A percentile compares a stretch with the other conserved stretches of the same genome.
Evolutionary conservation across 352 stramenopile species (phyloP).

Genomic region (Globisporangium paddicum): DNA sequence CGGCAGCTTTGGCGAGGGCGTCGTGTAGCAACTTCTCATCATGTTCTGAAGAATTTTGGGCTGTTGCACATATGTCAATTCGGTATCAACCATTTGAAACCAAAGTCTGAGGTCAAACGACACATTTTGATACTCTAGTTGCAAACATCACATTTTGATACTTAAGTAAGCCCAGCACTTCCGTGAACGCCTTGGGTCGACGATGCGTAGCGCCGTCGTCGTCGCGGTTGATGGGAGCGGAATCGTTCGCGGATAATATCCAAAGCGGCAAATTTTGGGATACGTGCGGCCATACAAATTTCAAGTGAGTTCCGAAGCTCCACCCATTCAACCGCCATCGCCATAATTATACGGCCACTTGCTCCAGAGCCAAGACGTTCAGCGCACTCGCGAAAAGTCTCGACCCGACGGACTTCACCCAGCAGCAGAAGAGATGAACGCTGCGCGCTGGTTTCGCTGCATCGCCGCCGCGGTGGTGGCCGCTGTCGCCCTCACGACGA

Average conservation of each 20-base stretch:
- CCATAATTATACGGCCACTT: background rate
- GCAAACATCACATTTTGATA: no score
- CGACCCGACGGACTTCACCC: background rate
- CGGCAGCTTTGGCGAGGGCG: no score
- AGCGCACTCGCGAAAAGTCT: slow-evolving; percentile 6
- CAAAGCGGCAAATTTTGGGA: background rate
- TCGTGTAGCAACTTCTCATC: no score
- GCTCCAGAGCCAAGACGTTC: background rate
- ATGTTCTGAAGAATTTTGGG: no score
- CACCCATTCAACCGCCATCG: background rate
- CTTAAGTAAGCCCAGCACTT: no score
- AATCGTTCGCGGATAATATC: background rate
- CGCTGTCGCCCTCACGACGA: background rate
- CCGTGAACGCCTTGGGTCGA: no score
- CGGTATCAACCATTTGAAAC: no score
- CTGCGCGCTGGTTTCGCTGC: slow-evolving; percentile 2
- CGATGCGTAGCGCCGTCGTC: no score
- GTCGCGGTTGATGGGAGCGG: background rate
- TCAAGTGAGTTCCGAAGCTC: background rate
- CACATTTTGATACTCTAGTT: no score
- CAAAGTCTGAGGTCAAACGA: no score
- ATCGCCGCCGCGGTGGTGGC: background rate
- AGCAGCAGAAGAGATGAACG: slow-evolving; percentile 1
- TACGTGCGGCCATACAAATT: background rate
- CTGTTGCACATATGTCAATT: no score